Evolutionary conservation across 306 rosid genomes (phyloP), one percentile per base, ranked within the genome.

Genomic region (Senna tora): DNA sequence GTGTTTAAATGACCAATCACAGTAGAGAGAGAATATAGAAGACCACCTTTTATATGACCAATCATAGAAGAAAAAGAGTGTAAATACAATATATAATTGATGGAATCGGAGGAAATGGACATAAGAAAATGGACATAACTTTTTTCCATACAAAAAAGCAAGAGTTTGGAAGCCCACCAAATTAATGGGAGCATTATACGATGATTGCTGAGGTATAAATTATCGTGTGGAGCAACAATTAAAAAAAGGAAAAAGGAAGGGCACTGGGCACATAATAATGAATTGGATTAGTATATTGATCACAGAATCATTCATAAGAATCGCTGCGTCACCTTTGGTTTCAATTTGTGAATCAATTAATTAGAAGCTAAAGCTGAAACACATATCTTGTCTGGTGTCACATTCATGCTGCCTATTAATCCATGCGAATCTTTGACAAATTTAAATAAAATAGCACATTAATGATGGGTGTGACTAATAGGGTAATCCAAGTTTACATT

Each of bases 371-470:
- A 87, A 84, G 84, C 50, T 75, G 81, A 71, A 73, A 67, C 80
- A 75, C 34, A 72, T 17, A 79, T 57, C 57, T 83, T 78, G 84
- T 72, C 78, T 36, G n/a, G 73, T 60, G 79, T 85, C 81, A 80
- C 73, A 84, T 74, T 87, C 87, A 83, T 75, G 57, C 43, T 77
- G 83, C 87, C 69, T 43, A n/a, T n/a, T n/a, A 34, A 71, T 71
- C 77, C 85, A 80, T 85, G 83, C 76, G 53, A 84, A 85, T 90
- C 85, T 80, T 87, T 85, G 90, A 85, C 86, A 85, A 85, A 79
- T 16, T 69, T 46, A n/a, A n/a, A n/a, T n/a, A n/a, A n/a, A n/a
- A n/a, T n/a, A n/a, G n/a, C n/a, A n/a, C n/a, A n/a, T n/a, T n/a
- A n/a, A n/a, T n/a, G 71, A 67, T 82, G 52, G 84, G 42, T 77